A percentile compares a stretch with the other conserved stretches of the same genome.
phyloP scores from a whole-genome alignment of 208 protist genomes.

The Novymonas esmeraldas region DNA sequence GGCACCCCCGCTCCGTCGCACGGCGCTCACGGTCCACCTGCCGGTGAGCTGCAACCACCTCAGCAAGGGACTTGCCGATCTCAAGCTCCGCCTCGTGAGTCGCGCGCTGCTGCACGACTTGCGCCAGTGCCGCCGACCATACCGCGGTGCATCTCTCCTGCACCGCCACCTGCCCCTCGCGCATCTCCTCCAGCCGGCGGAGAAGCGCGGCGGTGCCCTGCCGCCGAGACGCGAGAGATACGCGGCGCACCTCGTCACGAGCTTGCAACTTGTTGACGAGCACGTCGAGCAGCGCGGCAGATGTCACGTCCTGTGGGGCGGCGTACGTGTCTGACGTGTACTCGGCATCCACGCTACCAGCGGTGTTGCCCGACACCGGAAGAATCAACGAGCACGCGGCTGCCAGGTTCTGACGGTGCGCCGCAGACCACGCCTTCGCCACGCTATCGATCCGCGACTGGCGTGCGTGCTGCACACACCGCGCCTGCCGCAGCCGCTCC shows the following conservation, averaged over 20 bases:
- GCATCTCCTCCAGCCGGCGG: constrained; percentile 30
- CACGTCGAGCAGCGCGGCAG: constrained; percentile 38
- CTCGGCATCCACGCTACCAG: constrained; percentile 7
- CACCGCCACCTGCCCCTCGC: constrained; percentile 14
- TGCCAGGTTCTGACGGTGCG: constrained; percentile 56
- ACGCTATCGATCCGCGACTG: constrained; percentile 49
- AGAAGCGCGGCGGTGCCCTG: constrained; percentile 33
- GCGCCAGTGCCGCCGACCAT: constrained; percentile 16
- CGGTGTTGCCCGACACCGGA: constrained; percentile 17
- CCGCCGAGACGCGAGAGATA: constrained; percentile 17
- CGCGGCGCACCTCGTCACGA: constrained; percentile 22
- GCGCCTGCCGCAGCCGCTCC: constrained; percentile 45
- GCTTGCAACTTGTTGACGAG: constrained; percentile 34
- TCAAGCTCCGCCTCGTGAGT: constrained; percentile 18
- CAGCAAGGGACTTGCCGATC: constrained; percentile 10
- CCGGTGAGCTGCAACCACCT: constrained; percentile 16
- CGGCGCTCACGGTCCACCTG: constrained; percentile 20
- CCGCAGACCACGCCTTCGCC: constrained; percentile 53
- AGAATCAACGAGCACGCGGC: constrained; percentile 37
- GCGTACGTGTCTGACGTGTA: constrained; percentile 36
- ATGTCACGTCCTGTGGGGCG: constrained; percentile 34
- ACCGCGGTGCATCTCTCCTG: constrained; percentile 13
- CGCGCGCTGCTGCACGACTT: constrained; percentile 11
- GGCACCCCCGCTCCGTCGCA: constrained; percentile 14
- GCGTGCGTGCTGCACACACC: constrained; percentile 48